Percentiles rank a stretch among this genome's conserved stretches.
These are phyloP conservation scores for Sphagnum magellanicum DNA, from an alignment of 228 moss, liverwort and hornwort species.

Conservation along the genomic window DNA sequence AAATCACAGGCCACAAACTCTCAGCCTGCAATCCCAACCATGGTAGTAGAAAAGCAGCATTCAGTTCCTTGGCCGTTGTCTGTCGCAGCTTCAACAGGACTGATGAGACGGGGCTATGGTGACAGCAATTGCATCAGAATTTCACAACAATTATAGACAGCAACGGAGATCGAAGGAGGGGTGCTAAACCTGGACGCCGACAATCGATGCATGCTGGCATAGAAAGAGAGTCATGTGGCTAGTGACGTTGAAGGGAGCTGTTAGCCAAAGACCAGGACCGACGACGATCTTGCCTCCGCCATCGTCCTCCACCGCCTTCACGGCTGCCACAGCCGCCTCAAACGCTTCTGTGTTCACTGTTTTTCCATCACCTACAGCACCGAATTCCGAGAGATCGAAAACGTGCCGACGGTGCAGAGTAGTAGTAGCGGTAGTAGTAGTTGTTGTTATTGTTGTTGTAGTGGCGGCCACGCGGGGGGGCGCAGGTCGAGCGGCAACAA, in stretches of 20 bases:
- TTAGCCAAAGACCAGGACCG: constrained; percentile 51
- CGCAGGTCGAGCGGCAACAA: too few relatives aligned
- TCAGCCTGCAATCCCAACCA: constrained; percentile 19
- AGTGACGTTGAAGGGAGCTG: constrained; percentile 63
- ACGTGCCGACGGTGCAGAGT: constrained; percentile 21
- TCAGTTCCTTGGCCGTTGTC: too few relatives aligned
- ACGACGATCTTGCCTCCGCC: constrained; percentile 53
- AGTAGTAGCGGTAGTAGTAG: too few relatives aligned
- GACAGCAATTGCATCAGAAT: too few relatives aligned
- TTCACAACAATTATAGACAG: too few relatives aligned
- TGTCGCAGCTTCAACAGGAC: too few relatives aligned
- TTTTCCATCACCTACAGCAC: constrained; percentile 54
- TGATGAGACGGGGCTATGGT: too few relatives aligned
- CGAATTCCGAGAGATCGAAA: constrained; percentile 53
- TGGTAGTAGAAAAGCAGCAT: too few relatives aligned
- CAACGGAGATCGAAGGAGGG: too few relatives aligned
- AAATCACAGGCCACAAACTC: constrained; percentile 49
- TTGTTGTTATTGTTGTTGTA: too few relatives aligned
- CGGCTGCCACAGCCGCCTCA: constrained; percentile 36
- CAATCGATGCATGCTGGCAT: constrained; percentile 32
- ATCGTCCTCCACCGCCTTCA: constrained; percentile 21
- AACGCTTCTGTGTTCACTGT: constrained; percentile 40
- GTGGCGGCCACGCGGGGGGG: too few relatives aligned
- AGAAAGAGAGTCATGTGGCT: constrained; percentile 64
- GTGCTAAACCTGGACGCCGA: constrained; percentile 31